Conservation (phyloP, 768 basidiomycete genomes). For the Trametes punicea region DNA sequence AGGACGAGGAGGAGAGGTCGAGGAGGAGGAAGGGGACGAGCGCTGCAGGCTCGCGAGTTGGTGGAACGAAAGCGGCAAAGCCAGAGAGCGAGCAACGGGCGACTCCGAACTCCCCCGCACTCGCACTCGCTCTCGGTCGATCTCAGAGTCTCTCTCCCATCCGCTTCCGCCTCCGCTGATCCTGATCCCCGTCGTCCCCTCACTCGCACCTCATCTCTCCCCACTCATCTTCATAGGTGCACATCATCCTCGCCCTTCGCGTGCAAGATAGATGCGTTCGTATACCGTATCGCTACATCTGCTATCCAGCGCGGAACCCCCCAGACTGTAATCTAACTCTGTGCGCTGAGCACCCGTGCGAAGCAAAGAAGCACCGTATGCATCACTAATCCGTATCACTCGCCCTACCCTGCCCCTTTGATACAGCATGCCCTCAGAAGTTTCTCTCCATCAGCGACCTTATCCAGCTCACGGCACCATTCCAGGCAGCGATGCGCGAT, state of each 20-base stretch:
- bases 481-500: no score
- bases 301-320: no score
- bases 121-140: constrained; percentile 2
- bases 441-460: not conserved
- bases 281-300: not conserved
- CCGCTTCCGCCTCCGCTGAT: constrained; percentile 28
- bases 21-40: constrained; percentile 6
- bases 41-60: constrained; percentile 23
- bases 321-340: not conserved
- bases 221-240: not conserved
- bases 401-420: not conserved
- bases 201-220: not conserved
- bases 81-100: constrained; percentile 1
- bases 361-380: not conserved
- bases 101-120: not conserved
- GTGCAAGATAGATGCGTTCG: not conserved
- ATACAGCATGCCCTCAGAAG: not conserved
- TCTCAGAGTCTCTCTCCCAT: constrained; percentile 18
- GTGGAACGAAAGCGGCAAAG: constrained; percentile 19
- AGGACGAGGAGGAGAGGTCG: not conserved
- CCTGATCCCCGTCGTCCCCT: constrained; percentile 13
- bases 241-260: not conserved
- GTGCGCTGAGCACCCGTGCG: not conserved
- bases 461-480: not conserved
- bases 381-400: not conserved